Evolutionary conservation across 2,329 filamentous ascomycete genomes (phyloP), one percentile per base, ranked within the genome.

Genomic region (Penicillium sp.): DNA sequence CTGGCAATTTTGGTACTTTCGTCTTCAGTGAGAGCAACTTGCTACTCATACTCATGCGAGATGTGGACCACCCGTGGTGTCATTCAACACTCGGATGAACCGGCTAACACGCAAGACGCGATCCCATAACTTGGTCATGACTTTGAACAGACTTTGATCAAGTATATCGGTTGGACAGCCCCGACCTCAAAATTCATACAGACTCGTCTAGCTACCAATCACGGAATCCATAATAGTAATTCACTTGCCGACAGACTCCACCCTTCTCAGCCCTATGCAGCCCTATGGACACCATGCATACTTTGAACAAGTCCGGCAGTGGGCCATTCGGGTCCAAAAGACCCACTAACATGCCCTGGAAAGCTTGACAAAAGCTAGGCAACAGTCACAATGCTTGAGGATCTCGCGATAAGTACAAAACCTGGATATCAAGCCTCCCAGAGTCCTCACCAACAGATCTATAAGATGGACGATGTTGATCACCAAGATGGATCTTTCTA

Each of bases 301-400:
- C 22, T 22, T 26, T 6, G 42, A 45, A 45, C 19, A 45, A 26
- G 22, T 15, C 19, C 13, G 12, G 22, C 42, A 45, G 42, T 45
- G 40, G 40, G 22, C 22, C 42, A 26, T 45, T 24, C 42, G n/a
- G 40, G 22, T 26, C 12, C 22, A 22, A 12, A 45, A 15, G 22
- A 45, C 19, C 42, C 19, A 45, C 19, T 15, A 10, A 26, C 12
- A 15, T 15, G 22, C 22, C 22, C 42, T 26, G 42, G 22, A 26
- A 45, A 45, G 42, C 42, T 45, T 45, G 42, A 45, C 6, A 45
- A 26, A 45, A 45, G 42, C 42, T 45, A 45, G 22, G 12, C 42
- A 24, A 26, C 42, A 45, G 42, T 24, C 19, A 24, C 19, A 24
- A 24, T 13, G 42, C 42, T 44, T 6, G 42, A 44, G 42, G 19